Percentiles rank a stretch among this genome's conserved stretches.
Conservation (phyloP, 768 basidiomycete species). For the Omphalotus guepiniiformis region DNA sequence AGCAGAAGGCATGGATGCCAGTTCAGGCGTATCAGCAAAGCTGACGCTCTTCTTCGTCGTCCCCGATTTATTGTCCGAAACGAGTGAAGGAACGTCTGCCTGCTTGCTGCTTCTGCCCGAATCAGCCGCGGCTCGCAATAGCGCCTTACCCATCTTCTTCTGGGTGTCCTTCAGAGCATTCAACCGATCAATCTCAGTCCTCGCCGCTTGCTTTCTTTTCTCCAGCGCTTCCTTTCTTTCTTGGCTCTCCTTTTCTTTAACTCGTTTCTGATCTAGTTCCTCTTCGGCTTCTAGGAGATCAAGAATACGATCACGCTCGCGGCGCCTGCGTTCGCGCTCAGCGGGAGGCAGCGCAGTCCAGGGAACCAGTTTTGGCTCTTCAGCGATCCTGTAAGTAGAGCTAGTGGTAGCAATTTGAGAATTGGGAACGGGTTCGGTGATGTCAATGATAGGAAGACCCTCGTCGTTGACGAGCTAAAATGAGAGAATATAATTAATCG, state of each 20-base stretch:
- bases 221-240: slow-evolving; percentile 42
- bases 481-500: slow-evolving; percentile 13
- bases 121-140: slow-evolving; percentile 44
- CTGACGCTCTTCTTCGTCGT: slow-evolving; percentile 56
- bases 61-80: background rate
- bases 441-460: slow-evolving; percentile 75
- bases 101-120: slow-evolving; percentile 23
- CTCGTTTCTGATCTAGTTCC: slow-evolving; percentile 35
- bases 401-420: slow-evolving; percentile 10
- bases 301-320: slow-evolving; percentile 61
- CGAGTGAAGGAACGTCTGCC: slow-evolving; percentile 24
- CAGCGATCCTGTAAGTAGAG: background rate
- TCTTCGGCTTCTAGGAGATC: slow-evolving; percentile 74
- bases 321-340: slow-evolving; percentile 46
- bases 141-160: slow-evolving; percentile 74
- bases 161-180: slow-evolving; percentile 52
- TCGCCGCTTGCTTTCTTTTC: slow-evolving; percentile 46
- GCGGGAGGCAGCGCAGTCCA: slow-evolving; percentile 39
- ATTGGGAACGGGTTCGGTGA: slow-evolving; percentile 51
- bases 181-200: slow-evolving; percentile 32
- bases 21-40: slow-evolving; percentile 43
- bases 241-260: slow-evolving; percentile 36
- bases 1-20: background rate
- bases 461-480: slow-evolving; percentile 69
- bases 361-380: slow-evolving; percentile 45